These are phyloP conservation scores for Zostera marina DNA, from an alignment of 116 monocot genomes.

Conservation along the genomic window DNA sequence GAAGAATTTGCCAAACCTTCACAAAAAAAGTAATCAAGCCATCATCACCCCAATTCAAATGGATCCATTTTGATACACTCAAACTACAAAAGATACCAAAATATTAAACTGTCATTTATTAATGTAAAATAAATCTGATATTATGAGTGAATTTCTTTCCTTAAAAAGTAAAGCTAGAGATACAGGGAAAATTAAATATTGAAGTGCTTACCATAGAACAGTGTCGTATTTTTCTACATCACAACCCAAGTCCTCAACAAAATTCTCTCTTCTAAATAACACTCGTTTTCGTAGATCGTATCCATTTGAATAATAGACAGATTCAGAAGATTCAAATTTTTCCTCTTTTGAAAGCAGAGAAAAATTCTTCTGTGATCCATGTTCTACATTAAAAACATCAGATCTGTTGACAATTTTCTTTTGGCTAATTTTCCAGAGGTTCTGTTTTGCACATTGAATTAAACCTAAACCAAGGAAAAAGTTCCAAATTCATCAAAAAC, in stretches of 20 bases:
- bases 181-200: not conserved
- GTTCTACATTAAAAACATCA: not conserved
- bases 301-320: not conserved
- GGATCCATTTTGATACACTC: slow-evolving; percentile 95
- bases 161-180: not conserved
- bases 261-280: not conserved
- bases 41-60: slow-evolving; percentile 87
- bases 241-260: not conserved
- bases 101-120: not conserved
- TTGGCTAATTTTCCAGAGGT: not conserved
- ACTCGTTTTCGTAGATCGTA: not conserved
- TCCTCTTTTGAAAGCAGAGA: not conserved
- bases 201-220: not conserved
- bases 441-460: not conserved
- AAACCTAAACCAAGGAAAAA: not conserved
- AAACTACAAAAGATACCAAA: slow-evolving; percentile 31
- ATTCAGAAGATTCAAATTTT: not conserved
- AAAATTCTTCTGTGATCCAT: not conserved
- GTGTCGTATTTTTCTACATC: not conserved
- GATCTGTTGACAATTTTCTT: not conserved
- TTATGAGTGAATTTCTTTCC: not conserved
- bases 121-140: no score
- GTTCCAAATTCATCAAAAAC: not conserved
- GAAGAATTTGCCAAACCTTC: slow-evolving; percentile 82
- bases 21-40: slow-evolving; percentile 71